These are phyloP conservation scores for Balansia obtecta DNA, from an alignment of 2,329 filamentous ascomycete species.

Conservation along the genomic window DNA sequence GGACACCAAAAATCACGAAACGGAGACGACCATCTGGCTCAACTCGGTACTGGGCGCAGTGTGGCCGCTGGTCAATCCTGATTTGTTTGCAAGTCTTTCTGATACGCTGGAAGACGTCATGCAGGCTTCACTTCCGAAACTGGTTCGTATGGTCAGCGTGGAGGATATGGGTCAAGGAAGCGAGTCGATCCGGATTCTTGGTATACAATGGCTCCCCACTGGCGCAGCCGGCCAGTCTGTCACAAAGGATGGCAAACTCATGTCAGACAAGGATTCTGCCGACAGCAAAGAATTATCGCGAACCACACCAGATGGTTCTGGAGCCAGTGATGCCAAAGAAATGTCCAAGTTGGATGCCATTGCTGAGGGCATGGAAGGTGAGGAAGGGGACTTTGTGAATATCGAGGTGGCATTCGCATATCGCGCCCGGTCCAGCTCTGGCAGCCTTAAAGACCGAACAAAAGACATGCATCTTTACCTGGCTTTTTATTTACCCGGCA, in stretches of 20 bases:
- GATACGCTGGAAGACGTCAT: conserved; percentile 70
- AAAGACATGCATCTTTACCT: conserved; percentile 54
- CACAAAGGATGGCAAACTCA: conserved; percentile 41
- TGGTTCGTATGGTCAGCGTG: conserved; percentile 62
- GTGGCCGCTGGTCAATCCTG: conserved; percentile 66
- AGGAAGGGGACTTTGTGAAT: conserved; percentile 69
- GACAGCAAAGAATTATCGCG: conserved; percentile 17
- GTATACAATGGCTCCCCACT: conserved; percentile 59
- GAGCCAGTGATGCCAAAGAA: conserved; percentile 13
- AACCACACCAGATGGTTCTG: not conserved
- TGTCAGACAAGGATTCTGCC: conserved; percentile 18
- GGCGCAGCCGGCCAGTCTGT: conserved; percentile 55
- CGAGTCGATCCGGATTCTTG: conserved; percentile 57
- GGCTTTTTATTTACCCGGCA: conserved; percentile 53
- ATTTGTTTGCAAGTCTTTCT: conserved; percentile 54
- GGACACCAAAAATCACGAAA: conserved; percentile 28
- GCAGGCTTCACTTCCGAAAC: conserved; percentile 59
- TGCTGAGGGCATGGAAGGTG: conserved; percentile 55
- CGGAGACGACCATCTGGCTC: conserved; percentile 60
- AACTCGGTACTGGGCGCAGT: conserved; percentile 55
- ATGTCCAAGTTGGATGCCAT: conserved; percentile 21
- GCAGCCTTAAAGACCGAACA: conserved; percentile 55
- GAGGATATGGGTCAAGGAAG: conserved; percentile 67
- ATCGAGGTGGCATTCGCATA: conserved; percentile 66
- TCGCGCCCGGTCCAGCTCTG: conserved; percentile 47